Evolutionary conservation across 768 basidiomycete species (phyloP).

Genomic region (Lepiota subincarnata): DNA sequence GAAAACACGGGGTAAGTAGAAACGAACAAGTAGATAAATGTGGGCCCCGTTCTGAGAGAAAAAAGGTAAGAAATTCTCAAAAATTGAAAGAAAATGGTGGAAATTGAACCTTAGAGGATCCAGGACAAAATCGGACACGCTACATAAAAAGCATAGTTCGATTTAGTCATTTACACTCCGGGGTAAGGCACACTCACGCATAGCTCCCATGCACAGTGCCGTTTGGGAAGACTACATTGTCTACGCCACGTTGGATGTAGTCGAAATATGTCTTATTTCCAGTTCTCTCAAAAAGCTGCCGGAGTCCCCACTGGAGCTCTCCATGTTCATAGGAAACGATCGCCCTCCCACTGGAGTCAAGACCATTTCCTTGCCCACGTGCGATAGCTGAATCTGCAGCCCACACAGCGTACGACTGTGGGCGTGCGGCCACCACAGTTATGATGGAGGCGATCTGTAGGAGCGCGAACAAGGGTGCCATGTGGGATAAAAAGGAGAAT

Average conservation of each 20-base stretch:
- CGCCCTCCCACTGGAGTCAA: constrained; percentile 27
- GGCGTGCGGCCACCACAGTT: constrained; percentile 19
- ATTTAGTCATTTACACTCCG: not conserved
- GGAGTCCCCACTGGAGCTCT: constrained; percentile 37
- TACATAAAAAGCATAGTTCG: constrained; percentile 8
- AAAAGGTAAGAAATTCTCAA: not conserved
- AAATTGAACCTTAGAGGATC: constrained; percentile 32
- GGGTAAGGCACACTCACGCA: constrained; percentile 20
- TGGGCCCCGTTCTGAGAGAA: constrained; percentile 31
- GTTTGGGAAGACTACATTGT: constrained; percentile 34
- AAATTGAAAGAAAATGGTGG: not conserved
- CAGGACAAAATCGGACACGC: constrained; percentile 28
- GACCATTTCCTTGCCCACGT: constrained; percentile 40
- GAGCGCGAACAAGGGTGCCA: not conserved
- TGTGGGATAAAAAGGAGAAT: not conserved
- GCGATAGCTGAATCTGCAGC: constrained; percentile 42
- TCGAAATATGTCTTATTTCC: constrained; percentile 39
- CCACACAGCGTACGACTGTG: constrained; percentile 39
- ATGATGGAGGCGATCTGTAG: not conserved
- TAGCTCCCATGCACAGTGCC: constrained; percentile 38
- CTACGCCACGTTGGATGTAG: constrained; percentile 34
- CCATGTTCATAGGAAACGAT: constrained; percentile 39
- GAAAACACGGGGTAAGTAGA: not conserved
- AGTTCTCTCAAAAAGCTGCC: constrained; percentile 35
- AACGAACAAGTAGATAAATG: constrained; percentile 34